Base-by-base conservation (phyloP, 441 rosid genomes). In the Syzygium malaccense region DNA sequence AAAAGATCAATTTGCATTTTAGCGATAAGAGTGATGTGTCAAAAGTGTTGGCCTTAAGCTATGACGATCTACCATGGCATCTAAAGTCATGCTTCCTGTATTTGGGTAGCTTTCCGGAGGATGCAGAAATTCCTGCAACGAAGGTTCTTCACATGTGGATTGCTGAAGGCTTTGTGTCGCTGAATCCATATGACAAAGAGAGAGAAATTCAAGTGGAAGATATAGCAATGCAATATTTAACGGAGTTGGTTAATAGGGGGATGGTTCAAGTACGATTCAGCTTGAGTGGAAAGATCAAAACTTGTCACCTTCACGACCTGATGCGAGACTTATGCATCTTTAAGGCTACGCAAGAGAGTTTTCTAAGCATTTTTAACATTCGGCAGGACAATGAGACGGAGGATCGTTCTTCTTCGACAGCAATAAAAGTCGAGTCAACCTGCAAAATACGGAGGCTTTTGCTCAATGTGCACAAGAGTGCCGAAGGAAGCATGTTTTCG, bases 151-250 rank as follows among this genome's bases (percentile, higher is more conserved):
- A 3, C 17, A 60, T 60, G 66, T 60, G 66, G 66, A 28, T 60
- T 28, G 66, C 18, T 13, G 32, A 28, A 28, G 66, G 66, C 4
- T 60, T 60, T 60, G 66, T 60, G 2, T 14, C 2, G 14, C 0
- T 2, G 0, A 1, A 13, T 26, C 0, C 15, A 58, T 12, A 0
- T 26, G 66, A 60, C 0, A 4, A 60, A 60, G 17, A 12, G 18
- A 28, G 0, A 60, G 32, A 2, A 32, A 0, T 9, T 2, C 0
- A 2, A 0, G 1, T 68, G 1, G 78, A 68, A 68, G 78, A 66
- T 32, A 1, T 8, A 68, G 78, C 78, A 2, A 1, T 18, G 14
- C 25, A 9, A 68, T 68, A 68, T 68, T 18, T 68, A 68, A 0
- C 1, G 3, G 78, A 68, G 45, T 68, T 68, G 14, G 7, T 18